phyloP scores from a whole-genome alignment of 805 yeast species.

The Saccharomycopsis sp. region DNA sequence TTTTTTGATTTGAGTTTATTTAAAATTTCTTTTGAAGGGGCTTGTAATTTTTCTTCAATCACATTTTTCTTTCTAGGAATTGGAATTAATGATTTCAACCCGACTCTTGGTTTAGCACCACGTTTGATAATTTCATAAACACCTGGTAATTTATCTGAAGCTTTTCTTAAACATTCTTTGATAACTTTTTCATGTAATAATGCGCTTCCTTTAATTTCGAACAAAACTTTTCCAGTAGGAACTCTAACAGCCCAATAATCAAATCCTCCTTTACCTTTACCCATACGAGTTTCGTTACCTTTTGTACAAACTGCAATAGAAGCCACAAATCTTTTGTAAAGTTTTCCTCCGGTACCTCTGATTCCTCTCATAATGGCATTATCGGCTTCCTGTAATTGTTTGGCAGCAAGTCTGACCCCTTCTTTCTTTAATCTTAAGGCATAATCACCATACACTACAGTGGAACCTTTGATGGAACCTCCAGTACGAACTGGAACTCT shows the following conservation, averaged over 20 bases:
- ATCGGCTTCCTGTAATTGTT: constrained; percentile 86
- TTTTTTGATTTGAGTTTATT: constrained; percentile 41
- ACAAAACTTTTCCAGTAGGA: constrained; percentile 87
- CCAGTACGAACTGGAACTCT: constrained; percentile 91
- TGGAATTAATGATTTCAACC: constrained; percentile 44
- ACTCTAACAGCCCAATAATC: constrained; percentile 96
- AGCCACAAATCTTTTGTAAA: constrained; percentile 74
- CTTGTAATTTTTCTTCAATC: constrained; percentile 34
- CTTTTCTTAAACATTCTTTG: constrained; percentile 78
- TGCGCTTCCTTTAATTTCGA: constrained; percentile 62
- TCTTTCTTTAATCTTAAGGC: constrained; percentile 85
- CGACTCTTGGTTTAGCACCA: constrained; percentile 58
- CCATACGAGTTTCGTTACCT: constrained; percentile 99
- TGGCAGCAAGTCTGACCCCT: constrained; percentile 78
- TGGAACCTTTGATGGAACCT: constrained; percentile 84
- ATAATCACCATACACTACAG: constrained; percentile 68
- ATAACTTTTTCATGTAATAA: constrained; percentile 82
- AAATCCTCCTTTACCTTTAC: constrained; percentile 97
- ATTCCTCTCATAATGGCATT: constrained; percentile 73
- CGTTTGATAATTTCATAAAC: constrained; percentile 71
- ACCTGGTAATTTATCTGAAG: constrained; percentile 89
- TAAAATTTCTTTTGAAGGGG: constrained; percentile 57
- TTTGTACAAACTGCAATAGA: constrained; percentile 87
- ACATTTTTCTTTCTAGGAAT: constrained; percentile 12
- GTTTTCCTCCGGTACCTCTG: constrained; percentile 64